Evolutionary conservation across 2,329 filamentous ascomycete species (phyloP).

Genomic region (Colletotrichum shisoi): DNA sequence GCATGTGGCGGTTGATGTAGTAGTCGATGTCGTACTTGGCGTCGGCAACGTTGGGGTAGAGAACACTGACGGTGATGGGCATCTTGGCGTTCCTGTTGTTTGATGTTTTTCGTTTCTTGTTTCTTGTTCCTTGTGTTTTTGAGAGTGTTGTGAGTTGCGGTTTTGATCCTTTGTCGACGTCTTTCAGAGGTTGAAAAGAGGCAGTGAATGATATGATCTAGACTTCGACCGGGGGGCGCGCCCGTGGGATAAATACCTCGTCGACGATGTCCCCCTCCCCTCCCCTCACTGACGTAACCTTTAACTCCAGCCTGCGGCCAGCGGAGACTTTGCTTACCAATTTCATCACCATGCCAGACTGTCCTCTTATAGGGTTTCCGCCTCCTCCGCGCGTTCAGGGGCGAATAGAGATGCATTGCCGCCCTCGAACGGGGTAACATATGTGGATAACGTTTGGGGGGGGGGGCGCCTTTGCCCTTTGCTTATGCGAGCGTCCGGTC

Average conservation of each 20-base stretch:
- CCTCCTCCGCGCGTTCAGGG: slow-evolving; percentile 26
- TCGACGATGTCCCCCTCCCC: not conserved
- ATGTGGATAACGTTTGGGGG: not conserved
- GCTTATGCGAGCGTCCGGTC: too few species aligned
- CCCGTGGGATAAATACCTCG: slow-evolving; percentile 19
- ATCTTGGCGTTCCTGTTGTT: slow-evolving; percentile 13
- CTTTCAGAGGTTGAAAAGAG: not conserved
- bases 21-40: slow-evolving; percentile 39
- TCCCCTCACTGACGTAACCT: slow-evolving; percentile 35
- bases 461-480: not conserved
- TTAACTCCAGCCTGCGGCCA: not conserved
- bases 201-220: too few species aligned
- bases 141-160: not conserved
- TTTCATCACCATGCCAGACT: slow-evolving; percentile 2
- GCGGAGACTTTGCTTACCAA: slow-evolving; percentile 28
- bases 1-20: slow-evolving; percentile 37
- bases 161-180: not conserved
- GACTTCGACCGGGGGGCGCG: not conserved
- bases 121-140: not conserved
- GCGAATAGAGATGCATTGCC: slow-evolving; percentile 5
- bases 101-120: not conserved
- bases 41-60: slow-evolving; percentile 42
- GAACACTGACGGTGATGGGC: slow-evolving; percentile 30
- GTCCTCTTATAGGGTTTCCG: not conserved
- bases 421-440: slow-evolving; percentile 4